Percentiles rank a stretch among this genome's conserved stretches.
phyloP scores from a whole-genome alignment of 768 basidiomycete genomes.

The Xerocomellus intermedius region DNA sequence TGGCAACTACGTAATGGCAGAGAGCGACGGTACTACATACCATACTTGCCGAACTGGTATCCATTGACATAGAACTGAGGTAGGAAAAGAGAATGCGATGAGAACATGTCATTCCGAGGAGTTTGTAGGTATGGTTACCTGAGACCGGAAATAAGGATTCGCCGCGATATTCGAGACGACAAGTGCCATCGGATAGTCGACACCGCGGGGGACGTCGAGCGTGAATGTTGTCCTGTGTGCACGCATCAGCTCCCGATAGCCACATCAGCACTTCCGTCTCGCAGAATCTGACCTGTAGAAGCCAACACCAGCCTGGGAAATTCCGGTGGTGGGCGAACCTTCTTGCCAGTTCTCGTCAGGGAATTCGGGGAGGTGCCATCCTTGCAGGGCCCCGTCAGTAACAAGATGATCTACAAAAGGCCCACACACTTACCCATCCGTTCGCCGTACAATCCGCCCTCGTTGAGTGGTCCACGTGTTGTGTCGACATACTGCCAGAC shows the following conservation, averaged over 20 bases:
- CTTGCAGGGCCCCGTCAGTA: slow-evolving; percentile 9
- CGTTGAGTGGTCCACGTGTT: slow-evolving; percentile 55
- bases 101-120: neutral
- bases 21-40: neutral
- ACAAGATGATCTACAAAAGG: neutral
- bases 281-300: slow-evolving; percentile 41
- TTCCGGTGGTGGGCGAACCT: slow-evolving; percentile 42
- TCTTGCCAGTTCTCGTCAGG: slow-evolving; percentile 45
- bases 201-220: slow-evolving; percentile 42
- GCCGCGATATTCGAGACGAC: slow-evolving; percentile 44
- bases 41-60: slow-evolving; percentile 28
- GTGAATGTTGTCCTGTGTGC: slow-evolving; percentile 35
- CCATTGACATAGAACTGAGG: slow-evolving; percentile 27
- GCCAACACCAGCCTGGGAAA: slow-evolving; percentile 42
- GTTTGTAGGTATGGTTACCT: slow-evolving; percentile 7
- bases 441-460: slow-evolving; percentile 58
- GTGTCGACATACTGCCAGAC: slow-evolving; percentile 43
- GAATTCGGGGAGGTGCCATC: slow-evolving; percentile 61
- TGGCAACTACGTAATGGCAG: too few species aligned
- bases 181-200: slow-evolving; percentile 49
- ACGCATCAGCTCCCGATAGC: neutral
- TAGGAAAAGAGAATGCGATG: neutral
- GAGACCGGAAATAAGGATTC: slow-evolving; percentile 43
- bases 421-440: slow-evolving; percentile 36
- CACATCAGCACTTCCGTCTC: neutral